Conservation (phyloP, 768 basidiomycete species). For the Hygrocybe coccinea region DNA sequence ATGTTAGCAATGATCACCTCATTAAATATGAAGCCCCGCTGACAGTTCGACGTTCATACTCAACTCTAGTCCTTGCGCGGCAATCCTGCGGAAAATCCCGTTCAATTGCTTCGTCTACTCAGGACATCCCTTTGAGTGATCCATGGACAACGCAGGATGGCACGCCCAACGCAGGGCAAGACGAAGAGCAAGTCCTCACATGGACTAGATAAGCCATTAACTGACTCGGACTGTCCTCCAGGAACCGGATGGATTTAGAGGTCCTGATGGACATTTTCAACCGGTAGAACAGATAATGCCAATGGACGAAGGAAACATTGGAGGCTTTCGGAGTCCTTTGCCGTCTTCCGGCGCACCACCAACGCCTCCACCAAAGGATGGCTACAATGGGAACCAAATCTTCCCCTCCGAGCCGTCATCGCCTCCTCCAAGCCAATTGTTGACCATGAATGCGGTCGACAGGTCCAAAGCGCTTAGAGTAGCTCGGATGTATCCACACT, state of each 20-base stretch:
- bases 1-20: too few species aligned
- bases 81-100: too few species aligned
- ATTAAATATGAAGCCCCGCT: too few species aligned
- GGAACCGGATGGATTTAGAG: slow-evolving; percentile 30
- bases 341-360: slow-evolving; percentile 39
- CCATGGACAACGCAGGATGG: slow-evolving; percentile 79
- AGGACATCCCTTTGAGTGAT: background rate
- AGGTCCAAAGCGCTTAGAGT: slow-evolving; percentile 54
- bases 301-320: slow-evolving; percentile 57
- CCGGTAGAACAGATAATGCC: slow-evolving; percentile 59
- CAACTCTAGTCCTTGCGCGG: too few species aligned
- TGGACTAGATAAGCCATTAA: background rate
- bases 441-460: slow-evolving; percentile 56
- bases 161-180: slow-evolving; percentile 60
- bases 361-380: slow-evolving; percentile 49
- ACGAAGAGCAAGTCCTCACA: slow-evolving; percentile 28
- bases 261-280: slow-evolving; percentile 45
- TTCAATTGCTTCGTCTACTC: background rate
- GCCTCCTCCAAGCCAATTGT: slow-evolving; percentile 37
- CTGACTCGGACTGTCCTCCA: slow-evolving; percentile 11
- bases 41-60: too few species aligned
- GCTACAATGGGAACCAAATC: slow-evolving; percentile 7
- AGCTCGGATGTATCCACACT: slow-evolving; percentile 71
- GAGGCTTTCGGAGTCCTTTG: slow-evolving; percentile 46
- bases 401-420: slow-evolving; percentile 2